A percentile compares a stretch with the other conserved stretches of the same genome.
phyloP scores from a whole-genome alignment of 176 grass and related monocot species.

The Ampelocalamus luodianensis region DNA sequence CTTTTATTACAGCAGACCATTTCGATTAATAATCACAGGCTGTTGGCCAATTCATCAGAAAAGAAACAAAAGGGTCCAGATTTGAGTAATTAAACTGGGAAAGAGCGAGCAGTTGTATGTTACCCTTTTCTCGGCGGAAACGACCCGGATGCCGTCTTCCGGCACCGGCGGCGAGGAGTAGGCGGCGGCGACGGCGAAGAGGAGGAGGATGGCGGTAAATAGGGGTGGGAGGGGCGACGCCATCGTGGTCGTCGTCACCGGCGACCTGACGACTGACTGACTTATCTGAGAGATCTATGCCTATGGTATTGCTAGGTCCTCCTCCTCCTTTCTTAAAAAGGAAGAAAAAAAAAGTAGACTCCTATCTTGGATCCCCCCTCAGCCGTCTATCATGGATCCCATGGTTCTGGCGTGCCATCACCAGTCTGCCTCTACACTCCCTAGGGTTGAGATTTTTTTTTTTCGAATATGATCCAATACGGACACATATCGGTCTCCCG shows the following conservation, averaged over 20 bases:
- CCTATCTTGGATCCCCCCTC: no score
- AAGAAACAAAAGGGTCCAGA: constrained; percentile 1
- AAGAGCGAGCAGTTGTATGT: neutral
- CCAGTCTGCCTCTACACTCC: no score
- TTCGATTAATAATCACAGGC: neutral
- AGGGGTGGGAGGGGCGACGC: constrained; percentile 3
- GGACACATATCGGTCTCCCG: no score
- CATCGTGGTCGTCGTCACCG: constrained; percentile 40
- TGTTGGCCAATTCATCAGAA: neutral
- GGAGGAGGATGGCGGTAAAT: neutral
- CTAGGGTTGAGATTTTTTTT: neutral
- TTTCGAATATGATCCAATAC: no score
- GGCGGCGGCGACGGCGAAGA: neutral
- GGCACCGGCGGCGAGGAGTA: neutral
- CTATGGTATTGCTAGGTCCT: no score
- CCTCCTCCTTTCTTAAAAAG: no score
- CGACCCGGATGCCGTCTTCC: constrained; percentile 53
- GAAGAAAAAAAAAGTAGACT: neutral
- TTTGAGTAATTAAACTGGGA: constrained; percentile 23
- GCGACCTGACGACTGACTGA: constrained; percentile 19
- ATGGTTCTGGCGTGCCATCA: no score
- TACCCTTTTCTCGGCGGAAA: constrained; percentile 62
- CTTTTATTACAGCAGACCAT: neutral
- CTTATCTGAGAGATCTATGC: neutral
- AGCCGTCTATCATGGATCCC: neutral